phyloP scores from a whole-genome alignment of 129 eudicot species.

The Smallanthus sonchifolius region DNA sequence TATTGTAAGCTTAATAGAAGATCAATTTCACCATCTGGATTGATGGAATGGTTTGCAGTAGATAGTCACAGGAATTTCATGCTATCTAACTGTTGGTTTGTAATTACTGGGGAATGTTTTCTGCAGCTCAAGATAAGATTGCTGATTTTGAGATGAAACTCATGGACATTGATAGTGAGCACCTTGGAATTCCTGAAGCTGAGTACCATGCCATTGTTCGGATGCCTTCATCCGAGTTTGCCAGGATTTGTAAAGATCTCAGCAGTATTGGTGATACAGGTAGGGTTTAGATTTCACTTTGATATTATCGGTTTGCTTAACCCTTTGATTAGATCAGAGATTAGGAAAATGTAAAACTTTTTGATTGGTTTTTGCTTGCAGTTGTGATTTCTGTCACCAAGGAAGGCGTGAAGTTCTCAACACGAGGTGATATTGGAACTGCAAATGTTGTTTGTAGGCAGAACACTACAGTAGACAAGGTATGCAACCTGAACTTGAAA shows the following conservation, averaged over 20 bases:
- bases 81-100: not conserved
- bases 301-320: not conserved
- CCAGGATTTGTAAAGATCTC: constrained; percentile 91
- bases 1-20: not conserved
- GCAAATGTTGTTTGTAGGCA: constrained; percentile 89
- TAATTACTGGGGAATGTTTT: not conserved
- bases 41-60: not conserved
- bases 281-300: constrained; percentile 1
- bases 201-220: constrained; percentile 89
- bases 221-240: constrained; percentile 89
- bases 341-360: not conserved
- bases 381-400: constrained; percentile 95
- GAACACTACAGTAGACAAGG: constrained; percentile 91
- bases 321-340: not conserved
- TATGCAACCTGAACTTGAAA: constrained; percentile 13
- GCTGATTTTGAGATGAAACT: constrained; percentile 95
- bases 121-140: constrained; percentile 89
- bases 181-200: constrained; percentile 88
- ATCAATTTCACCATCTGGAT: not conserved
- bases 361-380: constrained; percentile 24
- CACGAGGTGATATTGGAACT: constrained; percentile 91
- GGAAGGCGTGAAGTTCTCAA: constrained; percentile 91
- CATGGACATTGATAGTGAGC: constrained; percentile 98
- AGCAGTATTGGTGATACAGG: constrained; percentile 99
- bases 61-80: not conserved